Evolutionary conservation across 306 rosid species (phyloP), one percentile per base, ranked within the genome.

Genomic region (Cicer arietinum): DNA sequence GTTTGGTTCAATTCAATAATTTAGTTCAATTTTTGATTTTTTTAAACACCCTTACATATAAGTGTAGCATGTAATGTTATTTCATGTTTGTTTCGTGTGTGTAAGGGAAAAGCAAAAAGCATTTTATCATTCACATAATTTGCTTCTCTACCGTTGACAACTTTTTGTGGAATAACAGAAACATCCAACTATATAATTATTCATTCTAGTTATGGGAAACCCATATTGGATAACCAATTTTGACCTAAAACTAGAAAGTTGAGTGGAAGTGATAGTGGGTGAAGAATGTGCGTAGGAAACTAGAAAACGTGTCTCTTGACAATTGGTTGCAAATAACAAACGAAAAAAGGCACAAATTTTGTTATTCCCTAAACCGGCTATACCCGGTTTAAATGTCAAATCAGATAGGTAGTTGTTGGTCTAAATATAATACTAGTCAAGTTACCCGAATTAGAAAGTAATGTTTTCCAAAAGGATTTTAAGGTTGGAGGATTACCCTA

Each of bases 371-470:
- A 46, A 63, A 90, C 90, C 83, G 96, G 93, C 43, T 76, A 69
- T 69, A 56, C 80, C 81, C 88, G 61, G 88, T 88, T 0, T 47
- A 7, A 62, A 73, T 71, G 80, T 79, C 83, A 67, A 67, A 70
- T 87, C 85, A 67, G 1, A 75, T 35, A 0, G 84, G 81, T 80
- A 39, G 80, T 71, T 69, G 57, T 51, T 22, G 60, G 70, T 76
- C 63, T 48, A 67, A 45, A 67, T 45, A 22, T 44, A 14, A 14
- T 61, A 22, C 63, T 45, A 52, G 74, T 66, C 47, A 76, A 80
- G 73, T 85, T 87, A 67, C 97, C 89, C 41, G 3, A 89, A 80
- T 82, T 60, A 82, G 96, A 84, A 89, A 83, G 81, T 17, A 35
- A 78, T 53, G 84, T 54, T 85, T 85, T 62, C n/a, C 44, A 82